Evolutionary conservation across 176 grass and related monocot species (phyloP), one percentile per base, ranked within the genome.

Genomic region (Avena insularis): DNA sequence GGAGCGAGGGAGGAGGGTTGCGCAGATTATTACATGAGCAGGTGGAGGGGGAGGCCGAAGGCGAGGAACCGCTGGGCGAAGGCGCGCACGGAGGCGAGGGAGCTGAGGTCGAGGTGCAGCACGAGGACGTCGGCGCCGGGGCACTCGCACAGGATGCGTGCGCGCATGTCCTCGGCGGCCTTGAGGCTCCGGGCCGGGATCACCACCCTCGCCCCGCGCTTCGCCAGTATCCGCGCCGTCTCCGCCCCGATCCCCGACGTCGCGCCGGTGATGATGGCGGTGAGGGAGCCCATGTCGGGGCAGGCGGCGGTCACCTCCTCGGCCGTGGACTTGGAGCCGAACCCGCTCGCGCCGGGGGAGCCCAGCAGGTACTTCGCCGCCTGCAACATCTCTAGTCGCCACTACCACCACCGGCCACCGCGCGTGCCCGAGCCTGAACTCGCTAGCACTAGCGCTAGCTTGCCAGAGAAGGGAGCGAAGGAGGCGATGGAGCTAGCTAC

Each of bases 221-320:
- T 94, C 13, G 97, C 97, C 66, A 99, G 94, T 67, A 96, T 92
- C 4, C 94, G 90, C 54, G 97, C 97, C 56, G 94, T 98, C 89
- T 98, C 97, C 0, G 90, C 94, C 0, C 97, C 97, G 63, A 98
- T 99, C 31, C 97, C 97, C 14, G 97, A 99, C 58, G 97, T 99
- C 6, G 97, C 97, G 45, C 93, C 96, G 15, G 97, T 96, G 85
- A 99, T 93, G 67, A 99, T 89, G 57, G 94, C 92, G 0, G 92
- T 99, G 54, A 93, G 53, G 7, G 75, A 57, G 68, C 65, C 10
- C n/a, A 96, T 90, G 84, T 89, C 85, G 3, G 83, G 77, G 55
- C 82, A 89, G 0, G 83, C 63, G 0, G 53, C 76, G 25, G 92
- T 94, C 12, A 96, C 93, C 0, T 94, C 89, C 43, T 99, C 93